These are phyloP conservation scores for Scleroderma bovista DNA, from an alignment of 768 basidiomycete species.

Conservation along the genomic window DNA sequence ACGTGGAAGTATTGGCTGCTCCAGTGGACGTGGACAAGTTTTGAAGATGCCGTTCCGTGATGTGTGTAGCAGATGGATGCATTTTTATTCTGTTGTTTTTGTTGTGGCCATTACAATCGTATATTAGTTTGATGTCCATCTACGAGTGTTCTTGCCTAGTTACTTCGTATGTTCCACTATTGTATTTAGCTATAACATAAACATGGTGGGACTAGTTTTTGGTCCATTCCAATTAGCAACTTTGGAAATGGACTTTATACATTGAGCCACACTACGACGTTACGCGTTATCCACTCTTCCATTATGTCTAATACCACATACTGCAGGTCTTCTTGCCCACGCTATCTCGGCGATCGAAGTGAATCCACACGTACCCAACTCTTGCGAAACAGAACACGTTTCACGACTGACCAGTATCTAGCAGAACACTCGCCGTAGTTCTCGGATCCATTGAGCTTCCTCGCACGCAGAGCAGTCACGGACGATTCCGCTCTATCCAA, in stretches of 20 bases:
- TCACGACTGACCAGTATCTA: constrained; percentile 46
- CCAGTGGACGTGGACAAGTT: constrained; percentile 27
- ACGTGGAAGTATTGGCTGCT: constrained; percentile 30
- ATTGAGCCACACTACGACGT: constrained; percentile 36
- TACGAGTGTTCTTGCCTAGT: too few relatives aligned
- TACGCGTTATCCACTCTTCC: neutral
- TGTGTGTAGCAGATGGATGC: neutral
- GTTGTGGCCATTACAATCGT: too few relatives aligned
- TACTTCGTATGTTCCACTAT: too few relatives aligned
- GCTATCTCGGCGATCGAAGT: constrained; percentile 60
- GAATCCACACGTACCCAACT: constrained; percentile 49
- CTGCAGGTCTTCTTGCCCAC: constrained; percentile 70
- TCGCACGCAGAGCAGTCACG: constrained; percentile 40
- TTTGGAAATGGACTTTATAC: constrained; percentile 35
- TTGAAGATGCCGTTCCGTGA: constrained; percentile 6
- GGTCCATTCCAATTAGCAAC: neutral
- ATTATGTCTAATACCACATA: neutral
- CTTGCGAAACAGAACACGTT: constrained; percentile 23
- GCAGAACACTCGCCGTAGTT: constrained; percentile 54
- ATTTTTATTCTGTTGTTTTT: neutral
- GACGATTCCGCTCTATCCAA: constrained; percentile 44
- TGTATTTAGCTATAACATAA: neutral
- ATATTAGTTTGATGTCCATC: too few relatives aligned
- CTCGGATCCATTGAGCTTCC: constrained; percentile 37
- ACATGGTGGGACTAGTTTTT: neutral